Conservation (phyloP, 768 basidiomycete genomes). For the Lentinula aciculospora region DNA sequence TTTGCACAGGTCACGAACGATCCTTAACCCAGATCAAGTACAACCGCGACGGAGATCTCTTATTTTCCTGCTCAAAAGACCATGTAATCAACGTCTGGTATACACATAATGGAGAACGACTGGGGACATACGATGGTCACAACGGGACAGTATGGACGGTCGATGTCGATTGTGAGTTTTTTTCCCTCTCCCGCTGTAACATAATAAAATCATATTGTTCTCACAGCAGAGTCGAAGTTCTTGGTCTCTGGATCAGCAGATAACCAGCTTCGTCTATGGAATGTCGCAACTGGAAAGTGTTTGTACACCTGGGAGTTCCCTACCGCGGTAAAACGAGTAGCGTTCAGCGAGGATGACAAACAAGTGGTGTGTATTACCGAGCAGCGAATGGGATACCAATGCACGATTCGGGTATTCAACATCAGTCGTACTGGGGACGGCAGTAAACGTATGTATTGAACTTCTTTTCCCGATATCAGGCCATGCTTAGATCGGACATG, state of each 20-base stretch:
- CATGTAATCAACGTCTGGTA: slow-evolving; percentile 95
- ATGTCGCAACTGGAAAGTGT: slow-evolving; percentile 84
- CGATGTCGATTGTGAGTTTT: slow-evolving; percentile 82
- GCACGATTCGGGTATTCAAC: slow-evolving; percentile 85
- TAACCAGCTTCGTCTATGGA: slow-evolving; percentile 89
- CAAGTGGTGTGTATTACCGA: slow-evolving; percentile 92
- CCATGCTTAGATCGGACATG: background rate
- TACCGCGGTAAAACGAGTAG: slow-evolving; percentile 94
- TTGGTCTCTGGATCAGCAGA: slow-evolving; percentile 92
- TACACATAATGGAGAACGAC: slow-evolving; percentile 92
- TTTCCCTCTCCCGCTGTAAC: slow-evolving; percentile 3
- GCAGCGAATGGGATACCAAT: slow-evolving; percentile 91
- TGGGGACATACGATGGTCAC: slow-evolving; percentile 95
- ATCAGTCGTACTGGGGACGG: slow-evolving; percentile 83
- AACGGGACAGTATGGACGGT: slow-evolving; percentile 97
- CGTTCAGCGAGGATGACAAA: slow-evolving; percentile 82
- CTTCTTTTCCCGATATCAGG: background rate
- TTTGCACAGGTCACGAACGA: slow-evolving; percentile 82
- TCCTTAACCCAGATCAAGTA: slow-evolving; percentile 97
- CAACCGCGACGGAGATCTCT: slow-evolving; percentile 92
- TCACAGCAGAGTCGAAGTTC: slow-evolving; percentile 73
- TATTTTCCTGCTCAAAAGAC: slow-evolving; percentile 97
- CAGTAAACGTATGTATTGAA: slow-evolving; percentile 58
- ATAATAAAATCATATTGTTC: slow-evolving; percentile 11
- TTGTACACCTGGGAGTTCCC: slow-evolving; percentile 97